Conservation (phyloP, 768 basidiomycete genomes). For the Suillus decipiens region DNA sequence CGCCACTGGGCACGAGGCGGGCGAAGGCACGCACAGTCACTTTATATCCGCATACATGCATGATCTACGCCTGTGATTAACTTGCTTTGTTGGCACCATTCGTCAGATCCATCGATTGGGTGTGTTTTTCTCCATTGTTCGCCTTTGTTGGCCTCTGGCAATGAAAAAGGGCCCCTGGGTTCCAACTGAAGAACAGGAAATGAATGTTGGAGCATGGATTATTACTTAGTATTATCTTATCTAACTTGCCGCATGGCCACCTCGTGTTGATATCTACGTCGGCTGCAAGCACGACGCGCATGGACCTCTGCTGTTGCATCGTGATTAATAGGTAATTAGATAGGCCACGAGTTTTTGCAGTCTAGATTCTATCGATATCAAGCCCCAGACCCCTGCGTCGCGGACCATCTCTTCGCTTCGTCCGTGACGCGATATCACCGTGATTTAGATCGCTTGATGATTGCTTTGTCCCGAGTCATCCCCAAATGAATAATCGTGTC, state of each 20-base stretch:
- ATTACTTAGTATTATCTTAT: not conserved
- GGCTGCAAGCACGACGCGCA: not conserved
- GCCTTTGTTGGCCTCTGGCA: not conserved
- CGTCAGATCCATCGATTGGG: not conserved
- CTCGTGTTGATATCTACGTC: constrained; percentile 1
- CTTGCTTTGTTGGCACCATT: constrained; percentile 2
- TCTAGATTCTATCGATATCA: not conserved
- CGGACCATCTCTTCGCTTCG: not conserved
- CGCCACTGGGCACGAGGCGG: constrained; percentile 1
- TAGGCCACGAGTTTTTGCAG: not conserved
- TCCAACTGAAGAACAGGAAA: not conserved
- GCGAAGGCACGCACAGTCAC: not conserved
- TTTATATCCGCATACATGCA: not conserved
- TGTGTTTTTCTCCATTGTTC: not conserved
- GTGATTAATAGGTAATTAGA: constrained; percentile 6
- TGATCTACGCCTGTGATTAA: not conserved
- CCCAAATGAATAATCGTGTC: not conserved
- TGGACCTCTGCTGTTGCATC: not conserved
- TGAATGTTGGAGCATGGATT: not conserved
- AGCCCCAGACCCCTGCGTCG: not conserved
- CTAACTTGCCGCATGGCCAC: not conserved
- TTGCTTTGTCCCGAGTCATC: not conserved
- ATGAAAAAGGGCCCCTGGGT: not conserved
- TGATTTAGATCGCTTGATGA: not conserved
- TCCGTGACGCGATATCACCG: not conserved